Conservation (phyloP, 2,329 filamentous ascomycete genomes). For the Keithomyces neogunnii region DNA sequence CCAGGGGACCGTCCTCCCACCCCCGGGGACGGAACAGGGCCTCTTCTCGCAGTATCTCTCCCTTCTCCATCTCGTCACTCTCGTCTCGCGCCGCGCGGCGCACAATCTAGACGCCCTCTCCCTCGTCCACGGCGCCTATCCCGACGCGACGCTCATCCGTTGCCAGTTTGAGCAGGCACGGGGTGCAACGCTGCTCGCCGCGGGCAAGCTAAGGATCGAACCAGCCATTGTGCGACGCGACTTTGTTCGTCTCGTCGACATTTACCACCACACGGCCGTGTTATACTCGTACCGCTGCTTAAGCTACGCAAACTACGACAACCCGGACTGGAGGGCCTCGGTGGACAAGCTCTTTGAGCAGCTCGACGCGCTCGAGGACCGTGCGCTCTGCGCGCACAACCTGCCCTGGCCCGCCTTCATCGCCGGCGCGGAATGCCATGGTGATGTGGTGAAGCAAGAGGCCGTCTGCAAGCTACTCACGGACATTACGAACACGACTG, state of each 20-base stretch:
- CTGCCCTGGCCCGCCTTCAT: slow-evolving; percentile 22
- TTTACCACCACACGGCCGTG: slow-evolving; percentile 19
- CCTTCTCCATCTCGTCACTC: slow-evolving; percentile 12
- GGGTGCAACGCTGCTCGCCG: slow-evolving; percentile 18
- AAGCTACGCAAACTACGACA: slow-evolving; percentile 8
- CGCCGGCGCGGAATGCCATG: slow-evolving; percentile 18
- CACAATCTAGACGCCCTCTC: neutral
- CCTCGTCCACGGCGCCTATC: neutral
- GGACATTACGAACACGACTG: slow-evolving; percentile 12
- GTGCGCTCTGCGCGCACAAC: slow-evolving; percentile 17
- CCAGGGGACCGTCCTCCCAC: slow-evolving; percentile 12
- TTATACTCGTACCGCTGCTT: slow-evolving; percentile 20
- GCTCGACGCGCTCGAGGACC: slow-evolving; percentile 14
- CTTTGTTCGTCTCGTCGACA: slow-evolving; percentile 19
- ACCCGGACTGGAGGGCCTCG: slow-evolving; percentile 10
- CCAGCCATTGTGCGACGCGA: slow-evolving; percentile 13
- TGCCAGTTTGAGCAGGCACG: slow-evolving; percentile 18
- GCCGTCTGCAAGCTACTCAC: slow-evolving; percentile 11
- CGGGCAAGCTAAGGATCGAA: slow-evolving; percentile 14
- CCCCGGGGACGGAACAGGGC: slow-evolving; percentile 12
- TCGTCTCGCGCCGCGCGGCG: slow-evolving; percentile 11
- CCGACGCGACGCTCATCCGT: slow-evolving; percentile 4
- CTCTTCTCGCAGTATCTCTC: slow-evolving; percentile 19
- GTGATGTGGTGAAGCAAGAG: slow-evolving; percentile 11
- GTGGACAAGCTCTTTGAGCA: slow-evolving; percentile 14